Evolutionary conservation across 768 basidiomycete genomes (phyloP).

Genomic region (Trametes cingulata): DNA sequence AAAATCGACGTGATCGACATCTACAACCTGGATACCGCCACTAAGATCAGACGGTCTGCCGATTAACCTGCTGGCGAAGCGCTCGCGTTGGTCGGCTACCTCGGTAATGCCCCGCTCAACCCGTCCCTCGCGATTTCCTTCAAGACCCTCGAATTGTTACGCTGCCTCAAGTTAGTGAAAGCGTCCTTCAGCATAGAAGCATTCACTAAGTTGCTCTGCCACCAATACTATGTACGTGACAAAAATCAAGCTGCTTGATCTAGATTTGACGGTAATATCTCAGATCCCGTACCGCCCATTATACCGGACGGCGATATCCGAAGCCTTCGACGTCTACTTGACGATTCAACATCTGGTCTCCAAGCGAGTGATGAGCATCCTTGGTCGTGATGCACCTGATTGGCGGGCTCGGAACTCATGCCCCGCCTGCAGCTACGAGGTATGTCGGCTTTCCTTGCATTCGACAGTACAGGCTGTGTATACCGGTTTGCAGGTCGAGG

Average conservation of each 20-base stretch:
- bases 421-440: conserved; percentile 39
- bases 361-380: conserved; percentile 20
- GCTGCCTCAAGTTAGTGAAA: conserved; percentile 11
- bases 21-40: too few relatives aligned
- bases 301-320: conserved; percentile 30
- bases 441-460: conserved; percentile 10
- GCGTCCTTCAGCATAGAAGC: conserved; percentile 25
- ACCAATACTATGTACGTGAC: conserved; percentile 5
- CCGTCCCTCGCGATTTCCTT: conserved; percentile 16
- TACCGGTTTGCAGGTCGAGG: conserved; percentile 19
- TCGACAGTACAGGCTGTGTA: neutral
- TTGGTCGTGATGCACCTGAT: conserved; percentile 32
- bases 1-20: too few relatives aligned
- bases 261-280: neutral
- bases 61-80: too few relatives aligned
- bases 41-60: too few relatives aligned
- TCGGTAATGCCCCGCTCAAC: conserved; percentile 5
- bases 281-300: conserved; percentile 31
- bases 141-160: conserved; percentile 20
- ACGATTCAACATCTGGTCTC: conserved; percentile 27
- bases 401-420: conserved; percentile 40
- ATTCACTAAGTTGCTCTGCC: conserved; percentile 21
- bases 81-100: too few relatives aligned
- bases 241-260: neutral
- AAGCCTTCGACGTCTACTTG: conserved; percentile 41